These are phyloP conservation scores for Quillaja saponaria DNA, from an alignment of 306 rosid species.

Conservation along the genomic window DNA sequence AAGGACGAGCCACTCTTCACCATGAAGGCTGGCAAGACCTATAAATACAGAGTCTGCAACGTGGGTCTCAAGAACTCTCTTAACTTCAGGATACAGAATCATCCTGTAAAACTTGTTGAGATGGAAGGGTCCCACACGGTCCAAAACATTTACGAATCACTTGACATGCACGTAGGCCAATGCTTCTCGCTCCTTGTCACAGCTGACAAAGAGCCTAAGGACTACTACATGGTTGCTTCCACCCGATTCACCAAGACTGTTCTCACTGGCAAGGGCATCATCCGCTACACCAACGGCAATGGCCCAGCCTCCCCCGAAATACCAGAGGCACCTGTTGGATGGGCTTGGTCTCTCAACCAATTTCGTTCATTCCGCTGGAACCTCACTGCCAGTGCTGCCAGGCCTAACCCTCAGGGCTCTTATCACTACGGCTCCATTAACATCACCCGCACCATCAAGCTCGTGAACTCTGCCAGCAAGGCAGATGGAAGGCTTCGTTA, in stretches of 20 bases:
- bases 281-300: constrained; percentile 41
- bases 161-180: constrained; percentile 80
- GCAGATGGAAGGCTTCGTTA: constrained; percentile 57
- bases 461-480: constrained; percentile 38
- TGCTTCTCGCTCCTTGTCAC: constrained; percentile 66
- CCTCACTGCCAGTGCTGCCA: constrained; percentile 82
- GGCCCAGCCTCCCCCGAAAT: constrained; percentile 50
- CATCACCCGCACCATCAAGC: constrained; percentile 74
- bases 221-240: constrained; percentile 77
- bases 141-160: constrained; percentile 63
- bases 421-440: constrained; percentile 75
- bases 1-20: constrained; percentile 56
- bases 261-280: constrained; percentile 42
- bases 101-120: constrained; percentile 63
- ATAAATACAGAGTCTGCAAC: constrained; percentile 72
- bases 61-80: constrained; percentile 66
- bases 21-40: constrained; percentile 72
- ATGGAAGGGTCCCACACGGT: constrained; percentile 74
- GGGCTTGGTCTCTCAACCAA: constrained; percentile 92
- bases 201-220: constrained; percentile 63
- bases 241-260: constrained; percentile 59
- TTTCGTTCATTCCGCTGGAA: constrained; percentile 87
- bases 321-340: constrained; percentile 59
- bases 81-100: constrained; percentile 75
- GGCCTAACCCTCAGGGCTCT: constrained; percentile 92